Percentiles rank a stretch among this genome's conserved stretches.
phyloP scores from a whole-genome alignment of 768 basidiomycete species.

The Phlebiopsis flavidoalba region DNA sequence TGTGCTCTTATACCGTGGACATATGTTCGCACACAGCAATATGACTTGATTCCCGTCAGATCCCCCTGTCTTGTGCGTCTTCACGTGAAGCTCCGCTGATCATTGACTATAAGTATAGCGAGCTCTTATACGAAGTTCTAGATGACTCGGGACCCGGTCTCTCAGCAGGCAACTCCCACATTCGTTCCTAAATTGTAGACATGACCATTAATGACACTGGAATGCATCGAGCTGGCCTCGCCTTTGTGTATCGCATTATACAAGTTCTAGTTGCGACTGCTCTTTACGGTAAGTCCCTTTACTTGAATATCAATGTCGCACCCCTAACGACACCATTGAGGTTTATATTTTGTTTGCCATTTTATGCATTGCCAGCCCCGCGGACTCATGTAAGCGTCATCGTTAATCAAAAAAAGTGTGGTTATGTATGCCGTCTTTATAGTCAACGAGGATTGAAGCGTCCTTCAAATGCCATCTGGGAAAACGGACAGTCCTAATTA shows the following conservation, averaged over 20 bases:
- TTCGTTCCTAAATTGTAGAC: too few species aligned
- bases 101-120: too few species aligned
- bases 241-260: constrained; percentile 5
- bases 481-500: too few species aligned
- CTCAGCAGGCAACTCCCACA: too few species aligned
- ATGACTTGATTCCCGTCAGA: too few species aligned
- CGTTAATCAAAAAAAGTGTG: neutral
- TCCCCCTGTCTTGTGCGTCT: too few species aligned
- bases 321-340: neutral
- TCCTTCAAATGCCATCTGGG: neutral
- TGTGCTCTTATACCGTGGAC: too few species aligned
- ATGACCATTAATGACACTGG: constrained; percentile 6
- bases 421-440: neutral
- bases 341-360: constrained; percentile 9
- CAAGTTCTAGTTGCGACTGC: constrained; percentile 3
- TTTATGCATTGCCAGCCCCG: constrained; percentile 2
- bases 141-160: too few species aligned
- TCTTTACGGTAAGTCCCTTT: constrained; percentile 1
- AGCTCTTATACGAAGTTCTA: too few species aligned
- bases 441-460: constrained; percentile 5
- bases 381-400: neutral
- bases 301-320: neutral
- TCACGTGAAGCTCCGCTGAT: too few species aligned
- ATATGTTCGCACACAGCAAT: too few species aligned
- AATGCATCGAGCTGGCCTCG: constrained; percentile 8